These are phyloP conservation scores for Protostelium mycophagum DNA, from an alignment of 78 protist genomes.

Conservation along the genomic window DNA sequence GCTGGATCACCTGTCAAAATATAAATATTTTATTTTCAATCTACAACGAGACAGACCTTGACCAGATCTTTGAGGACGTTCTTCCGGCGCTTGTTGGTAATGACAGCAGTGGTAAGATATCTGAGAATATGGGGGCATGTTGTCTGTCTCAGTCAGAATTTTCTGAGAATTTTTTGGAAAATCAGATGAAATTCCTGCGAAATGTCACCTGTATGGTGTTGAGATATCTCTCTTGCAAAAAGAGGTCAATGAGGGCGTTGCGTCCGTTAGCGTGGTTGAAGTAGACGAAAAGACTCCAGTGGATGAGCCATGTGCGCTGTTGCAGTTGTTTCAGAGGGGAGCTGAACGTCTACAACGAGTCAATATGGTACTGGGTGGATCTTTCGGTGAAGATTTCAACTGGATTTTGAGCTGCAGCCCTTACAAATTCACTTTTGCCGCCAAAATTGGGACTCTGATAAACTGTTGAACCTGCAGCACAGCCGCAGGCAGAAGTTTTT, in stretches of 20 bases:
- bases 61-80: constrained; percentile 60
- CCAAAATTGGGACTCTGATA: no score
- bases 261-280: constrained; percentile 73
- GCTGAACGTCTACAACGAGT: background rate
- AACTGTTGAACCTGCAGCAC: no score
- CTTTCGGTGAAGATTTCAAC: background rate
- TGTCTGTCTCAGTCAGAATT: constrained; percentile 78
- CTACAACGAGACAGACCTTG: constrained; percentile 1
- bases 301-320: constrained; percentile 90
- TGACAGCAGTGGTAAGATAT: constrained; percentile 79
- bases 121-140: constrained; percentile 83
- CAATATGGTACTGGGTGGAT: no score
- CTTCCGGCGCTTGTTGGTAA: constrained; percentile 63
- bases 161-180: constrained; percentile 5
- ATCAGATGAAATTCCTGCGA: background rate
- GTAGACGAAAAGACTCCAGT: constrained; percentile 82
- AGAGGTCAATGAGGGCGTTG: constrained; percentile 66
- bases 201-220: background rate
- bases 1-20: constrained; percentile 25
- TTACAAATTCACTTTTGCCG: no score
- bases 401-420: no score
- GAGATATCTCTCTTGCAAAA: constrained; percentile 47
- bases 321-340: constrained; percentile 66
- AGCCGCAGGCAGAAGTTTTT: no score
- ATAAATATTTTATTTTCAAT: background rate